Conservation (phyloP, 2,329 filamentous ascomycete genomes). For the Cercospora sp. region DNA sequence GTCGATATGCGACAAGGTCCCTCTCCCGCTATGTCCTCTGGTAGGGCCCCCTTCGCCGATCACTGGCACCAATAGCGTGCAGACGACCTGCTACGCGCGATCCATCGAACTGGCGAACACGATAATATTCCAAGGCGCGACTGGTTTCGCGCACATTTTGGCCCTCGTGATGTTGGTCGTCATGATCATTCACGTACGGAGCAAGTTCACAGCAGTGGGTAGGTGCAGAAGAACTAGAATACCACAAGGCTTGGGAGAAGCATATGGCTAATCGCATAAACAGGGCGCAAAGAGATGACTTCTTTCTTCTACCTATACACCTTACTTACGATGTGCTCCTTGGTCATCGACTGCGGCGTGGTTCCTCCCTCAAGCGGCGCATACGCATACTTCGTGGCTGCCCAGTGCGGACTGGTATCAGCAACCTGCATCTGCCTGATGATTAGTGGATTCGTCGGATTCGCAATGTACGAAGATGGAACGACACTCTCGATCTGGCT, state of each 20-base stretch:
- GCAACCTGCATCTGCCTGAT: slow-evolving; percentile 85
- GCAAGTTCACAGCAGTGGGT: slow-evolving; percentile 98
- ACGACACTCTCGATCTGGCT: slow-evolving; percentile 93
- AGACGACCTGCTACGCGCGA: slow-evolving; percentile 87
- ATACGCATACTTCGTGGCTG: slow-evolving; percentile 88
- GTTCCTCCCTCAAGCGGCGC: slow-evolving; percentile 76
- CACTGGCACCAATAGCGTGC: slow-evolving; percentile 66
- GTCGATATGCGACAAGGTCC: slow-evolving; percentile 77
- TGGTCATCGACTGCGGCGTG: slow-evolving; percentile 90
- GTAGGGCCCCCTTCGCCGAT: slow-evolving; percentile 74
- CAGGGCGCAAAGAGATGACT: slow-evolving; percentile 69
- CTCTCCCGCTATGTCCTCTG: slow-evolving; percentile 82
- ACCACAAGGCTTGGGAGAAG: neutral
- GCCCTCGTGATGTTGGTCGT: slow-evolving; percentile 90
- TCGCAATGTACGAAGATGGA: slow-evolving; percentile 96
- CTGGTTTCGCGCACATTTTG: slow-evolving; percentile 87
- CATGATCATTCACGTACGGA: slow-evolving; percentile 95
- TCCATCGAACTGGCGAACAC: slow-evolving; percentile 97
- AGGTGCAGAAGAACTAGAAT: slow-evolving; percentile 41
- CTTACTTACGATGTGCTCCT: slow-evolving; percentile 81
- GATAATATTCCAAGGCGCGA: slow-evolving; percentile 93
- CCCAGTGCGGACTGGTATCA: slow-evolving; percentile 80
- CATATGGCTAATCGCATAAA: slow-evolving; percentile 13
- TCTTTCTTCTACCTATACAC: slow-evolving; percentile 98
- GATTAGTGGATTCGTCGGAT: slow-evolving; percentile 97